These are phyloP conservation scores for Coniochaeta prunicola DNA, from an alignment of 2,329 filamentous ascomycete species.

Conservation along the genomic window DNA sequence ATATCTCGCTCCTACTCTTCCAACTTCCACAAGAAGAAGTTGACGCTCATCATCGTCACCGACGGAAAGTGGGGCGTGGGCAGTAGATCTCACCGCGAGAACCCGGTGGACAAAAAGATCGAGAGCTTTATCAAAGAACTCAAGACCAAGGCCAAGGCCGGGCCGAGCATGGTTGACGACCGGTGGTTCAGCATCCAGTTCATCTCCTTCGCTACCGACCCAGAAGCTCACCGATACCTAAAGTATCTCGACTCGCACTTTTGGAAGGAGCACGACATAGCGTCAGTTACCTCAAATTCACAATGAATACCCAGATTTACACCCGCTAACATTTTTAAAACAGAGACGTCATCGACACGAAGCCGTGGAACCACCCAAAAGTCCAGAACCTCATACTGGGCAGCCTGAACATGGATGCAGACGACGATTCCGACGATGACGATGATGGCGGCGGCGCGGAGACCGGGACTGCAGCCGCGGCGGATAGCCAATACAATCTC, in stretches of 20 bases:
- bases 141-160: neutral
- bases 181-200: conserved; percentile 5
- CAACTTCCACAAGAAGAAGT: neutral
- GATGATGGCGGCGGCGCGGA: no score
- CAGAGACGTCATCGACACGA: conserved; percentile 2
- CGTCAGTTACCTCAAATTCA: neutral
- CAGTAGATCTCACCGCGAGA: neutral
- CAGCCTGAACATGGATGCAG: neutral
- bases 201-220: neutral
- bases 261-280: neutral
- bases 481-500: no score
- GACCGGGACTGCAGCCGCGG: no score
- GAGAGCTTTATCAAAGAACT: neutral
- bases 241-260: neutral
- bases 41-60: conserved; percentile 2
- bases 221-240: neutral
- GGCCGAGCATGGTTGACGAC: neutral
- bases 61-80: neutral
- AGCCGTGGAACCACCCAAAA: neutral
- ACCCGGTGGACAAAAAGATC: neutral
- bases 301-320: no score
- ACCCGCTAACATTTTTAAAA: neutral
- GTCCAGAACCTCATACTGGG: neutral
- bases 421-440: neutral
- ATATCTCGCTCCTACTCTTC: neutral